Percentiles rank a stretch among this genome's conserved stretches.
Evolutionary conservation across 2,329 filamentous ascomycete genomes (phyloP).

Genomic region (Penicillium sp.): DNA sequence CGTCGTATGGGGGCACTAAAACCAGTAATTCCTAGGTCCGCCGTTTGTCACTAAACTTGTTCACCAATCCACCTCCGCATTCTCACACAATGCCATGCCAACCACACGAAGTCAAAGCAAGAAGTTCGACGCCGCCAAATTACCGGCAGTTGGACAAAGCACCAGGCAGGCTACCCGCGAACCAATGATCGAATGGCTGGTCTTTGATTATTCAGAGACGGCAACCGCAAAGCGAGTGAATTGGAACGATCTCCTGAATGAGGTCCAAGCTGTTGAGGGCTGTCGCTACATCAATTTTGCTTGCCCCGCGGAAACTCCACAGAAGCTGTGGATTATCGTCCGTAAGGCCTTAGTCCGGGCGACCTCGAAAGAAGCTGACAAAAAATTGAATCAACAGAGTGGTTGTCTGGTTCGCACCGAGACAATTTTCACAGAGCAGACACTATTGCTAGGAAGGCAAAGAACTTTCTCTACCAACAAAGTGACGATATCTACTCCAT

Average conservation of each 20-base stretch:
- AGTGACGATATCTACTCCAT: not conserved
- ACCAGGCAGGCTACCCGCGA: not conserved
- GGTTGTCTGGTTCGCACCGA: not conserved
- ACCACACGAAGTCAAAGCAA: slow-evolving; percentile 2
- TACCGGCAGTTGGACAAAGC: not conserved
- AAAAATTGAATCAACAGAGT: not conserved
- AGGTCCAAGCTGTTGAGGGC: not conserved
- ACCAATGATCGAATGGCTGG: slow-evolving; percentile 5
- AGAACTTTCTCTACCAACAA: not conserved
- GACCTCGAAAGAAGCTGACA: not conserved
- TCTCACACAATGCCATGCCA: not conserved
- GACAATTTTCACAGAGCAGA: not conserved
- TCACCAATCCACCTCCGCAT: slow-evolving; percentile 6
- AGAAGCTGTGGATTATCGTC: slow-evolving; percentile 9
- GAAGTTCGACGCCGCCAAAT: not conserved
- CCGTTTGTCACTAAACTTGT: not conserved
- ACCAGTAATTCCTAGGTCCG: not conserved
- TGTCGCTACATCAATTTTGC: slow-evolving; percentile 7
- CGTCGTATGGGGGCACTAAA: too few relatives aligned
- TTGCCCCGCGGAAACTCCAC: not conserved
- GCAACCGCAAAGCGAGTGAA: not conserved
- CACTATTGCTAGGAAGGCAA: not conserved
- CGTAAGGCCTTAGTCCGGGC: not conserved
- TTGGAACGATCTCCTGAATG: slow-evolving; percentile 5
- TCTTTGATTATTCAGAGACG: slow-evolving; percentile 5